Base-by-base conservation (phyloP, 768 basidiomycete species). In the Boletus patriciae region DNA sequence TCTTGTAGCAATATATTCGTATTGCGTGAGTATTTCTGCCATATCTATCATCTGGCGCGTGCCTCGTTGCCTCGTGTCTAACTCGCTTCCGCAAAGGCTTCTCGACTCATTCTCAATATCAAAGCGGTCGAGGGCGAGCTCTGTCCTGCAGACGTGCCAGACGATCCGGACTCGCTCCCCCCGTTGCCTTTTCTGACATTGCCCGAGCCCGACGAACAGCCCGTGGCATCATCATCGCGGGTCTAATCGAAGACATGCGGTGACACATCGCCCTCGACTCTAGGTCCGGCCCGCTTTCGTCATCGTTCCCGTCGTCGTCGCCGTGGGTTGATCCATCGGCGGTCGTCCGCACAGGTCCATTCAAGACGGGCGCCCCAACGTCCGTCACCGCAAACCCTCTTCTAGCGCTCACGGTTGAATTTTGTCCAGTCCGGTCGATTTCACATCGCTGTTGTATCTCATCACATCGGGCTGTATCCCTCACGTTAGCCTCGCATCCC, bases 61-160 rank as follows among this genome's bases (percentile, higher is more conserved):
- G 38, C 37, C 23, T 45, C 37, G 2, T 52, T 57, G 33, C 37
- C 19, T 16, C 50, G 6, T 37, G 33, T 9, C 47, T 46, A 13
- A 59, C 33, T 44, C 31, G 25, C 33, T 29, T 50, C 27, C 10
- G 2, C 8, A 38, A 47, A 64, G 62, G 59, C 59, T 12, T 66
- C 65, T 18, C 62, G 64, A 15, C 62, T 66, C 21, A 42, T 67
- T 9, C 48, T 66, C 41, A 66, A 66, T 29, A 43, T 65, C 43
- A 63, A 60, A 50, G 57, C 16, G 15, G 54, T 52, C 2, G 49
- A 60, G 6, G 16, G 41, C 10, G 4, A 36, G 31, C 15, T n/a
- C 10, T 19, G 54, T 46, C 61, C 15, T 25, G 15, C 38, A 38
- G 54, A 63, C 21, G 31, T 51, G 0, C 49, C 61, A 15, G 46